phyloP scores from a whole-genome alignment of 2,329 filamentous ascomycete species.

The Aspergillus neotritici region DNA sequence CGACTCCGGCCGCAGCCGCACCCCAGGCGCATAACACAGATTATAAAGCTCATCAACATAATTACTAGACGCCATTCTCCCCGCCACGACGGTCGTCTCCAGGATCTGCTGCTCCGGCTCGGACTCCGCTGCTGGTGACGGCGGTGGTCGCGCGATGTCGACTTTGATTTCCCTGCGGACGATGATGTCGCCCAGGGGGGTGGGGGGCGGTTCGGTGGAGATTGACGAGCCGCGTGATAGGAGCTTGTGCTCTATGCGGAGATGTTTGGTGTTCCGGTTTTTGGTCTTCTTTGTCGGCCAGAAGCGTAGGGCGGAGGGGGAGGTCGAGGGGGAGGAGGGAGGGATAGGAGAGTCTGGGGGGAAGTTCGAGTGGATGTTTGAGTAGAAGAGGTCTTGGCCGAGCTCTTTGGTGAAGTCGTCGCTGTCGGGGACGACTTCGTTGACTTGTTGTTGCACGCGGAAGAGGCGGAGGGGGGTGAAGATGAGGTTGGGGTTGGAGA shows the following conservation, averaged over 20 bases:
- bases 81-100: constrained; percentile 21
- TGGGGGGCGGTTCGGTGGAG: constrained; percentile 14
- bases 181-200: constrained; percentile 53
- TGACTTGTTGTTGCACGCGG: constrained; percentile 59
- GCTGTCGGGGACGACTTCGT: constrained; percentile 51
- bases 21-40: constrained; percentile 27
- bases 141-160: constrained; percentile 35
- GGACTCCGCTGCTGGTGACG: constrained; percentile 16
- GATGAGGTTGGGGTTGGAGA: constrained; percentile 48
- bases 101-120: constrained; percentile 17
- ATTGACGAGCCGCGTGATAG: no score
- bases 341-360: no score
- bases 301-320: constrained; percentile 16
- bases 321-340: constrained; percentile 10
- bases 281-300: constrained; percentile 13
- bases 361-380: constrained; percentile 23
- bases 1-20: constrained; percentile 23
- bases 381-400: constrained; percentile 55
- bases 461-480: constrained; percentile 62
- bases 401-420: constrained; percentile 56
- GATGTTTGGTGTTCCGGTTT: constrained; percentile 5
- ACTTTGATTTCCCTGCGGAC: constrained; percentile 58
- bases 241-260: no score
- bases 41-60: constrained; percentile 46
- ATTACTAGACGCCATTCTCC: constrained; percentile 26